phyloP scores from a whole-genome alignment of 2,329 filamentous ascomycete species.

The Onygena corvina region DNA sequence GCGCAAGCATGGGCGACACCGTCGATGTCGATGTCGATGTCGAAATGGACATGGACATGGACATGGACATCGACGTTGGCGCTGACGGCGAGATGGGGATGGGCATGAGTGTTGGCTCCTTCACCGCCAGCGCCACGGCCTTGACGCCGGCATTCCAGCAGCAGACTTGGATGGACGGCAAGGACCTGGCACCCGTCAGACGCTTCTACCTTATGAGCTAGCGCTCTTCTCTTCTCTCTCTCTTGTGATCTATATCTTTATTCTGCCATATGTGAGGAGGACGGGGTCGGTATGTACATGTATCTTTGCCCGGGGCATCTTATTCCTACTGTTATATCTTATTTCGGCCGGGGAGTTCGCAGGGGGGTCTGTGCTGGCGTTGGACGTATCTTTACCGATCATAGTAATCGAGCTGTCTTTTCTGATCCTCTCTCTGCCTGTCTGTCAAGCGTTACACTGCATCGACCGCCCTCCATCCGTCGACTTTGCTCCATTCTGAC shows the following conservation, averaged over 20 bases:
- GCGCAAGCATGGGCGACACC: no score
- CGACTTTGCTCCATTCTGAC: neutral
- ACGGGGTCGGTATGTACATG: no score
- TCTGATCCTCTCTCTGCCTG: no score
- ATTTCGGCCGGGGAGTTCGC: neutral
- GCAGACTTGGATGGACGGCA: conserved; percentile 21
- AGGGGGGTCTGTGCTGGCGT: neutral
- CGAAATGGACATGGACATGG: conserved; percentile 25
- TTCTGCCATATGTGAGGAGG: no score
- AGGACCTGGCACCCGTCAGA: conserved; percentile 16
- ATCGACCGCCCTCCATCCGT: neutral
- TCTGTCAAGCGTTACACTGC: neutral
- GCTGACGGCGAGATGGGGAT: conserved; percentile 21
- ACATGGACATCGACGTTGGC: neutral
- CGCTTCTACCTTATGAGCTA: conserved; percentile 1
- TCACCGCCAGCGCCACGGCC: conserved; percentile 14
- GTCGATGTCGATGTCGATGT: neutral
- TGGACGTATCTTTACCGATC: neutral
- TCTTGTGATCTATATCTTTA: no score
- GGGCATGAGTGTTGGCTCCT: conserved; percentile 23
- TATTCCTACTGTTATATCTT: neutral
- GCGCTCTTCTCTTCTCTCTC: neutral
- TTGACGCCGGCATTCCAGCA: conserved; percentile 14
- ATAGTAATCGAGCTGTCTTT: no score
- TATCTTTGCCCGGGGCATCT: neutral